Evolutionary conservation across 106 monocot genomes (phyloP), one percentile per base, ranked within the genome.

Genomic region (Platanthera guangdongensis): DNA sequence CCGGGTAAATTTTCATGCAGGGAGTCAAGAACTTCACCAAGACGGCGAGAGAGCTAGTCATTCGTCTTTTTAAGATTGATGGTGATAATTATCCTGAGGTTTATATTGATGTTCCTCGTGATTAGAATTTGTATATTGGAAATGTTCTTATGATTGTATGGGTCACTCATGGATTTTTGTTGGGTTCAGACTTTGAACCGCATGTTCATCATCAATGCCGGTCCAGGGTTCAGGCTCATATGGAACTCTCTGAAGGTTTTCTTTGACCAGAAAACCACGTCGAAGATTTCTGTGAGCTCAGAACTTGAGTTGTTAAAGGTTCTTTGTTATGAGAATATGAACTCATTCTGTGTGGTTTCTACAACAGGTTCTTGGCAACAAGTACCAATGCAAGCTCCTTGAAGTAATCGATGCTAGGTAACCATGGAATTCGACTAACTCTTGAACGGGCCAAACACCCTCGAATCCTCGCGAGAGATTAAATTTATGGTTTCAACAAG

Each of bases 81-180:
- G 88, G 88, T 39, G 80, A 92, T 68, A 88, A 92, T 57, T 95
- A 95, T 77, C 95, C 95, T 13, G 95, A 95, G 95, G 95, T 88
- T 72, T 21, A 19, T 10, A 45, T 78, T 50, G 7, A 15, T 50
- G 39, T 19, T 9, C 2, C 51, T 21, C 22, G 10, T 72, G 12
- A 50, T 21, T 51, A 39, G 70, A 47, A 57, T 75, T 16, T 52
- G 50, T 51, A 51, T 21, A 4, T 4, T 72, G 15, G 50, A 19
- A 51, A 45, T 49, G 12, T 51, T 50, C 51, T 6, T 72, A 50
- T 50, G 10, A 21, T 72, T 72, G 9, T 13, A 15, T 51, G 18
- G 51, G 2, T 39, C 60, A 50, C 5, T 22, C 9, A 22, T n/a
- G 1, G 39, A 39, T 22, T 50, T 50, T 72, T 72, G 5, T 47